A percentile compares a stretch with the other conserved stretches of the same genome.
phyloP scores from a whole-genome alignment of 129 eudicot species.

The Kitagawia praeruptora region DNA sequence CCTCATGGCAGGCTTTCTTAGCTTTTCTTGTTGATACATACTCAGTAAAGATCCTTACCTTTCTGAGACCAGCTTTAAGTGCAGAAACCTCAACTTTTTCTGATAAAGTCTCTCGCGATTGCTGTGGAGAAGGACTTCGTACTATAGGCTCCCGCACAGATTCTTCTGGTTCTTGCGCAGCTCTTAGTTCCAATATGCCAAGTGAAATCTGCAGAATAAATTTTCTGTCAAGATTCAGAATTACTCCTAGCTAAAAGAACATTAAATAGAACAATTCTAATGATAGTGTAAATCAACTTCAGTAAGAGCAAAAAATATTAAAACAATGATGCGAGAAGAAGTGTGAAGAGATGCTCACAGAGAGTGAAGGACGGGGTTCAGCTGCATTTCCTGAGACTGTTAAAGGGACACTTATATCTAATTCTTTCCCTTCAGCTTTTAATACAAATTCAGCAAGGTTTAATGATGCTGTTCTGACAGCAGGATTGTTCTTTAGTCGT shows the following conservation, averaged over 20 bases:
- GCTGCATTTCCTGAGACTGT: conserved; percentile 17
- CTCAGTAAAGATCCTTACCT: conserved; percentile 40
- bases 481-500: conserved; percentile 31
- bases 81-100: conserved; percentile 39
- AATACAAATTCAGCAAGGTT: conserved; percentile 63
- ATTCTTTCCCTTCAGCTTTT: conserved; percentile 30
- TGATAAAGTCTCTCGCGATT: conserved; percentile 19
- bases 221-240: background rate
- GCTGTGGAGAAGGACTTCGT: conserved; percentile 31
- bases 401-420: conserved; percentile 52
- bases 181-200: conserved; percentile 35
- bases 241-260: background rate
- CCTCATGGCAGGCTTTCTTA: conserved; percentile 41
- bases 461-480: conserved; percentile 47
- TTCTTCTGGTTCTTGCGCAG: conserved; percentile 36
- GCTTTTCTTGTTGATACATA: conserved; percentile 27
- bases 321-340: too few species aligned
- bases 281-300: too few species aligned
- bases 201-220: conserved; percentile 43
- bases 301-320: background rate
- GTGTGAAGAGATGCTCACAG: conserved; percentile 33
- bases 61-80: conserved; percentile 47
- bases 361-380: conserved; percentile 37
- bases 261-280: background rate
- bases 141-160: conserved; percentile 26